These are phyloP conservation scores for Wickerhamomyces alni DNA, from an alignment of 805 yeast genomes.

Conservation along the genomic window DNA sequence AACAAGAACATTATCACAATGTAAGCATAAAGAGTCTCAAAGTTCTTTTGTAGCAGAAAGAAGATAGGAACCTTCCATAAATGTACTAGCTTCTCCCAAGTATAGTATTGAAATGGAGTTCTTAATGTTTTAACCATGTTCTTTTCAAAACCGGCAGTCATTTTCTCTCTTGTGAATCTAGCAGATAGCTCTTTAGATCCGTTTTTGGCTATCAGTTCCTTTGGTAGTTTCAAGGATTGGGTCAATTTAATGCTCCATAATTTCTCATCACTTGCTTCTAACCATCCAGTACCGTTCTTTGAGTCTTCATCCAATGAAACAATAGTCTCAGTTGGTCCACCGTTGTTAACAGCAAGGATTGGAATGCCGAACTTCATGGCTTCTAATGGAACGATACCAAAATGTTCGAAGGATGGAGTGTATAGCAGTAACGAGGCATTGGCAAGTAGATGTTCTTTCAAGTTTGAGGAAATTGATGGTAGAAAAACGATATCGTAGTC, in stretches of 20 bases:
- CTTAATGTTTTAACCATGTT: constrained; percentile 26
- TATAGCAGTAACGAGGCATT: constrained; percentile 61
- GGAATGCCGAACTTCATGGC: constrained; percentile 84
- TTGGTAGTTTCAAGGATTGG: constrained; percentile 27
- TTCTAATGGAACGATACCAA: constrained; percentile 96
- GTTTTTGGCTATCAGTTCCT: constrained; percentile 15
- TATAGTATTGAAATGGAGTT: constrained; percentile 16
- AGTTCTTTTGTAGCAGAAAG: constrained; percentile 4
- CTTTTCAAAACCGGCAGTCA: constrained; percentile 32
- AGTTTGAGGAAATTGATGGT: constrained; percentile 67
- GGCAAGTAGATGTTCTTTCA: constrained; percentile 58
- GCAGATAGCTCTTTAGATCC: constrained; percentile 27
- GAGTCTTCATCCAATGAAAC: constrained; percentile 27
- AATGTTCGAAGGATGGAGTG: constrained; percentile 91
- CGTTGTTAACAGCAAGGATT: constrained; percentile 79
- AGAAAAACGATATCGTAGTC: constrained; percentile 57
- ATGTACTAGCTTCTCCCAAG: constrained; percentile 26
- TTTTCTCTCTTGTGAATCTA: constrained; percentile 31
- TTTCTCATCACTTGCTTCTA: constrained; percentile 38
- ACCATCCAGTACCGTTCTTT: constrained; percentile 56
- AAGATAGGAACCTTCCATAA: constrained; percentile 20
- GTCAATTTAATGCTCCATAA: constrained; percentile 51
- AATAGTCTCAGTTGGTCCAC: constrained; percentile 87
- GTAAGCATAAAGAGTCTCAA: constrained; percentile 10
- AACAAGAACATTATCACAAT: constrained; percentile 10